Evolutionary conservation across 2,329 filamentous ascomycete species (phyloP).

Genomic region (Xenoacremonium recifei): DNA sequence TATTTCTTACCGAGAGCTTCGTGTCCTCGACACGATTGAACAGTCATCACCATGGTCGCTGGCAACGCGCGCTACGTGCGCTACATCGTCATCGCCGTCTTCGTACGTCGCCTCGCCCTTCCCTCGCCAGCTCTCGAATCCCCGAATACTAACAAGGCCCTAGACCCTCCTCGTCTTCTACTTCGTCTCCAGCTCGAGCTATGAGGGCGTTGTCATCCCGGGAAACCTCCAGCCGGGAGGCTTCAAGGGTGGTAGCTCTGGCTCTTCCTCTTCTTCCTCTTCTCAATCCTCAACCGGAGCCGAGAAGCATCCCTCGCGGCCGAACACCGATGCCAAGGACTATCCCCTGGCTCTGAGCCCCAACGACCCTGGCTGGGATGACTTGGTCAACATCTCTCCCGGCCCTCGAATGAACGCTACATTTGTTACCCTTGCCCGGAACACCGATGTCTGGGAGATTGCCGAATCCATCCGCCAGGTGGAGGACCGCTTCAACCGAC

Average conservation of each 20-base stretch:
- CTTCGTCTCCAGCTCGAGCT: constrained; percentile 66
- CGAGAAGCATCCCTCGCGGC: background rate
- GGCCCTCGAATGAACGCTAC: constrained; percentile 91
- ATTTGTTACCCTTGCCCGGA: constrained; percentile 93
- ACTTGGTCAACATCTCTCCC: constrained; percentile 51
- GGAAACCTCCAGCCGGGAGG: constrained; percentile 6
- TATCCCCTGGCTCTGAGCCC: constrained; percentile 53
- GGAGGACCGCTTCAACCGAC: constrained; percentile 96
- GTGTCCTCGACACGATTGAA: constrained; percentile 5
- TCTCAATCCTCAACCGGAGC: too few species aligned
- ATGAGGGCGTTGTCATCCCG: constrained; percentile 38
- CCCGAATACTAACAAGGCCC: too few species aligned
- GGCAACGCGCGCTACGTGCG: constrained; percentile 72
- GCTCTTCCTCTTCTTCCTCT: too few species aligned
- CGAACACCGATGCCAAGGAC: constrained; percentile 30
- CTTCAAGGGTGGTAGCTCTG: background rate
- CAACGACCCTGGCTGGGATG: constrained; percentile 51
- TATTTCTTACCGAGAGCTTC: constrained; percentile 1
- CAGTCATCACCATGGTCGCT: constrained; percentile 54
- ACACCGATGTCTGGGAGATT: constrained; percentile 94
- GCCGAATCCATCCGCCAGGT: constrained; percentile 92
- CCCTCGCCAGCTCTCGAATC: constrained; percentile 3
- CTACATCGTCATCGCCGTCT: constrained; percentile 78
- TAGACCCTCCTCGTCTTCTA: constrained; percentile 59
- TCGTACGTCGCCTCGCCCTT: constrained; percentile 58